Evolutionary conservation across 768 basidiomycete genomes (phyloP).

Genomic region (Leccinum subgranulosum): DNA sequence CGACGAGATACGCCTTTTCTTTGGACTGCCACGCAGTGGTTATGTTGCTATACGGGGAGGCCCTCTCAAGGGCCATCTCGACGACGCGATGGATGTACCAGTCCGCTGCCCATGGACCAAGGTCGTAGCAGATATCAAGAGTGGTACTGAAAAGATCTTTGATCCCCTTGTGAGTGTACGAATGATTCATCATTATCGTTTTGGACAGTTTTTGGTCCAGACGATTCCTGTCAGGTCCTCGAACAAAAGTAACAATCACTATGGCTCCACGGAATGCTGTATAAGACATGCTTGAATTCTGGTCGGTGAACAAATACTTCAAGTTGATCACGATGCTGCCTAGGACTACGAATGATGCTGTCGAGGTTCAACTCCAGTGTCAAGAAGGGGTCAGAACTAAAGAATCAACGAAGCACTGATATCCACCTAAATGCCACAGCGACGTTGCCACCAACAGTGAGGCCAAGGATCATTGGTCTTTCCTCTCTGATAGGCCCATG

Average conservation of each 20-base stretch:
- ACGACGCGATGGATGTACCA: conserved; percentile 69
- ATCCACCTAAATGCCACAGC: conserved; percentile 56
- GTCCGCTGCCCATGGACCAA: conserved; percentile 75
- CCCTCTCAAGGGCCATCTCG: conserved; percentile 43
- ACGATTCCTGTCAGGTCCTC: conserved; percentile 43
- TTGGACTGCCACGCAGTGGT: conserved; percentile 49
- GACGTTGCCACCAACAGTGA: conserved; percentile 78
- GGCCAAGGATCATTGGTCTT: conserved; percentile 66
- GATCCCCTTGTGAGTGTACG: conserved; percentile 67
- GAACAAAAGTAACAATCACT: conserved; percentile 37
- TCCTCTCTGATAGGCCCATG: conserved; percentile 28
- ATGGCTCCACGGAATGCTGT: conserved; percentile 32
- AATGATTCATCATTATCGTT: conserved; percentile 49
- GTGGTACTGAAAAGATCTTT: conserved; percentile 56
- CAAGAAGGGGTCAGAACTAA: conserved; percentile 7
- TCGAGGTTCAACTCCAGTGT: conserved; percentile 70
- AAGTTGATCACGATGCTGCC: conserved; percentile 53
- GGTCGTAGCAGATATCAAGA: conserved; percentile 51
- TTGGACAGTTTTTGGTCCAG: conserved; percentile 67
- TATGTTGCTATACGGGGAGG: conserved; percentile 47
- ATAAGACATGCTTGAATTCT: conserved; percentile 57
- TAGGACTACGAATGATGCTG: conserved; percentile 60
- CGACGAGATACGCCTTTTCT: conserved; percentile 62
- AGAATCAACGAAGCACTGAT: neutral
- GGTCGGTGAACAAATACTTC: conserved; percentile 61